Conservation (phyloP, 768 basidiomycete species). For the Daedaleopsis sinensis region DNA sequence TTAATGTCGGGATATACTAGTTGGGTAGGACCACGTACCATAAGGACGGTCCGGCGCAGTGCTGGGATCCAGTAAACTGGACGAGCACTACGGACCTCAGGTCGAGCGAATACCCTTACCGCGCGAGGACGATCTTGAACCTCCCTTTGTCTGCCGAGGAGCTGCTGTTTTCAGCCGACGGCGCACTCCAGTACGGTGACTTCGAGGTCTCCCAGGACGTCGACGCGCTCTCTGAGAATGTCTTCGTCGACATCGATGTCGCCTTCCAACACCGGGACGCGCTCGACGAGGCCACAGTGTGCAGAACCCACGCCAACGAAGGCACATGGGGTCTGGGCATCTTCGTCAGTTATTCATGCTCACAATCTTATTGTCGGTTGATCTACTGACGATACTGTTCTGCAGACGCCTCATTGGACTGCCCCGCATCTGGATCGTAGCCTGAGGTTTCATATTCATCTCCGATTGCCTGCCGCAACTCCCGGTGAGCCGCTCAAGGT, state of each 20-base stretch:
- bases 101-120: conserved; percentile 1
- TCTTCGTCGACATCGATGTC: conserved; percentile 23
- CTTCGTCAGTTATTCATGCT: conserved; percentile 25
- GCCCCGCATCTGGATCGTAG: conserved; percentile 38
- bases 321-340: conserved; percentile 33
- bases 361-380: not conserved
- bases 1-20: not conserved
- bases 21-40: too few species aligned
- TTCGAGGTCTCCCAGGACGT: conserved; percentile 17
- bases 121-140: conserved; percentile 13
- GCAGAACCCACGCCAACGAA: conserved; percentile 21
- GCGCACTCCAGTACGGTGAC: conserved; percentile 12
- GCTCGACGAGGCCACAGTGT: conserved; percentile 23
- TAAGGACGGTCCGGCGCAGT: not conserved
- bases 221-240: conserved; percentile 8
- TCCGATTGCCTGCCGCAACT: conserved; percentile 37
- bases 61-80: conserved; percentile 13
- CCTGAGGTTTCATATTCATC: conserved; percentile 37
- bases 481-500: conserved; percentile 25
- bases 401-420: conserved; percentile 25
- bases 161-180: conserved; percentile 11
- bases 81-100: not conserved
- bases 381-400: not conserved
- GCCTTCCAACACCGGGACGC: conserved; percentile 16
- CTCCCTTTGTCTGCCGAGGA: conserved; percentile 17